Percentiles rank a stretch among this genome's conserved stretches.
Conservation (phyloP, 345 rosid species). For the Cardamine occulta region DNA sequence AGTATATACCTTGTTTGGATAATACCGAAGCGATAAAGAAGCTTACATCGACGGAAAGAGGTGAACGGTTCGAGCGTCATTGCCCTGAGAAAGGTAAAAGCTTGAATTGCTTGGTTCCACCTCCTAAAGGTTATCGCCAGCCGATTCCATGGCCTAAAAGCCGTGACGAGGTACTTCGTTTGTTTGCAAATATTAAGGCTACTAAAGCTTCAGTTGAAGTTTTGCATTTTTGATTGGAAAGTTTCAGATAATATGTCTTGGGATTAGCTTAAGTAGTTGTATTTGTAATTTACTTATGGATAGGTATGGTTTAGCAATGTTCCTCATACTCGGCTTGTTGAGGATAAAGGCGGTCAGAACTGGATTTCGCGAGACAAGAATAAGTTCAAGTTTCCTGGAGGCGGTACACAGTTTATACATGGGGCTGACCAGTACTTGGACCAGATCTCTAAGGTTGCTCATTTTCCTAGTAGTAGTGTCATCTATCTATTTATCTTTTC, state of each 20-base stretch:
- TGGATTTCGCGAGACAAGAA: constrained; percentile 78
- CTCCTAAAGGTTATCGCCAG: constrained; percentile 75
- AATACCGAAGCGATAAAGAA: constrained; percentile 69
- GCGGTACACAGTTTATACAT: constrained; percentile 97
- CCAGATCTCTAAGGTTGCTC: constrained; percentile 77
- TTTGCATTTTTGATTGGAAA: neutral
- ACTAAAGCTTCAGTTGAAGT: neutral
- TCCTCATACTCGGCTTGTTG: constrained; percentile 86
- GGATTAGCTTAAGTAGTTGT: neutral
- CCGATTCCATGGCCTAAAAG: constrained; percentile 94
- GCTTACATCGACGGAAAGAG: constrained; percentile 68
- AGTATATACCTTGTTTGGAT: constrained; percentile 93
- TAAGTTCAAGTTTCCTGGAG: constrained; percentile 96
- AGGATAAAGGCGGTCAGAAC: constrained; percentile 97
- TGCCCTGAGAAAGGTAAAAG: constrained; percentile 70
- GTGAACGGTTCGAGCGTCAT: constrained; percentile 90
- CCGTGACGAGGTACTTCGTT: constrained; percentile 82
- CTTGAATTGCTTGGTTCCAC: constrained; percentile 83
- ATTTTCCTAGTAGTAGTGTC: neutral
- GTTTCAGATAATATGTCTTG: neutral
- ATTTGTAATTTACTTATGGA: constrained; percentile 27
- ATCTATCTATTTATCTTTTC: neutral
- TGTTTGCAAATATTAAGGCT: neutral
- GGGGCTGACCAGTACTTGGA: constrained; percentile 92
- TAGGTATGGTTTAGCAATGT: constrained; percentile 95